Conservation (phyloP, 2,329 filamentous ascomycete genomes). For the Tolypocladium nubicola region DNA sequence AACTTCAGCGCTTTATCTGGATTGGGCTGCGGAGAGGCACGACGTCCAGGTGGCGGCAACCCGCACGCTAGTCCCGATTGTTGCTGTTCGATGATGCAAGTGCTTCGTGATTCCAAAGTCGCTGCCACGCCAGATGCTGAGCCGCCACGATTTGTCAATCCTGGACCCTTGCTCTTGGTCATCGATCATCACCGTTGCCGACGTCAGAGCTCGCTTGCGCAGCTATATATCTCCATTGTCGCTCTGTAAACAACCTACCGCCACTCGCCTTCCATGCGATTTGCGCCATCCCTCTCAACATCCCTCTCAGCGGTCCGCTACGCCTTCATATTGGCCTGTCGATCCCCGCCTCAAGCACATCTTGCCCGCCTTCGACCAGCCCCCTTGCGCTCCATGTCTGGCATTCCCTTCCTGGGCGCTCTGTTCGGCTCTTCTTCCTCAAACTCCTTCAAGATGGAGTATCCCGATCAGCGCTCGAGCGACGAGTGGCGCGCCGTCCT, state of each 20-base stretch:
- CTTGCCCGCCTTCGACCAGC: conserved; percentile 14
- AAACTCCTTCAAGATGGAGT: conserved; percentile 51
- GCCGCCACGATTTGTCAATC: not conserved
- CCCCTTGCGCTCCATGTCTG: conserved; percentile 52
- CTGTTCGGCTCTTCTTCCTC: conserved; percentile 58
- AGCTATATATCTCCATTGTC: not conserved
- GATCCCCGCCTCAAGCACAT: conserved; percentile 2
- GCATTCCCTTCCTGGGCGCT: conserved; percentile 66
- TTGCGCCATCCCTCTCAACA: conserved; percentile 35
- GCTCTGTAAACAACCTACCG: not conserved
- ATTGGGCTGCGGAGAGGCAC: not conserved
- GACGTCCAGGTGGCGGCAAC: not conserved
- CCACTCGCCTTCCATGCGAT: conserved; percentile 32
- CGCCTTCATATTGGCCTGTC: conserved; percentile 30
- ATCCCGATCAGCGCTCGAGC: conserved; percentile 69
- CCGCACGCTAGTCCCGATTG: not conserved
- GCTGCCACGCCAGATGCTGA: not conserved
- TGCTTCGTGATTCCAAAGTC: not conserved
- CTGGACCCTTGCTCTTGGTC: not conserved
- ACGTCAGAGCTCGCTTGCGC: not conserved
- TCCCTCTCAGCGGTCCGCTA: conserved; percentile 36
- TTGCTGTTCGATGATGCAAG: not conserved
- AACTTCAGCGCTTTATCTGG: not conserved
- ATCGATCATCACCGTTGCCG: not conserved
- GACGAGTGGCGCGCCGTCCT: conserved; percentile 87